Evolutionary conservation across 2,329 filamentous ascomycete genomes (phyloP), one percentile per base, ranked within the genome.

Genomic region (Plectosphaerella cucumerina): DNA sequence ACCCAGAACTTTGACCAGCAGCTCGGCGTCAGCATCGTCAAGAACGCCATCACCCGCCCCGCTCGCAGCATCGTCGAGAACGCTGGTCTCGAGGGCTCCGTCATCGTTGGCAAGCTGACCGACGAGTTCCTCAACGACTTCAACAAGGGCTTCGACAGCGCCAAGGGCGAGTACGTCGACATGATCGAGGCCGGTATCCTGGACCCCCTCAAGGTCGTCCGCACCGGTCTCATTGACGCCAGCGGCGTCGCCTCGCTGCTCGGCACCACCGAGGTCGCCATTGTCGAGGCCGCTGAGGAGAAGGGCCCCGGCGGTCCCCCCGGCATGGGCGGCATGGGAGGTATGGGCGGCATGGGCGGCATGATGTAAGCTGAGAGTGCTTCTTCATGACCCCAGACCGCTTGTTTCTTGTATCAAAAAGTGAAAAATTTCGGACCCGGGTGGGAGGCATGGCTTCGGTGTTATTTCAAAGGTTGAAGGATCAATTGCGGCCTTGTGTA

Each of bases 161-260:
- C 90, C 70, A 96, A 92, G 81, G 91, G 93, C 73, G 89, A 97
- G 79, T 99, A 96, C 76, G 91, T 97, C 60, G 93, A 99, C 80
- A 97, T 99, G 94, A 97, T 99, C 67, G 72, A 82, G 57, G 84
- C 90, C 60, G 94, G 94, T 87, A 99, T 99, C 72, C 88, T 99
- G 54, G 94, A 99, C 71, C 94, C 94, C 59, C 89, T 99, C 82
- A 99, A 99, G 89, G 94, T 99, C 62, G 94, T 99, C 67, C 91
- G 94, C 65, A 99, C 94, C 57, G 93, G 90, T 66, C 86, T 99
- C 53, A 83, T 92, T 65, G 94, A 99, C 65, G 94, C 94, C 62
- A 93, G 87, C 67, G 94, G 94, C 75, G 94, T 99, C 63, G 94
- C 94, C 49, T 97, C 93, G 49, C 85, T 99, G 55, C 88, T 99